Percentiles rank a stretch among this genome's conserved stretches.
Evolutionary conservation across 2,329 filamentous ascomycete genomes (phyloP).

Genomic region (Talaromyces sp.): DNA sequence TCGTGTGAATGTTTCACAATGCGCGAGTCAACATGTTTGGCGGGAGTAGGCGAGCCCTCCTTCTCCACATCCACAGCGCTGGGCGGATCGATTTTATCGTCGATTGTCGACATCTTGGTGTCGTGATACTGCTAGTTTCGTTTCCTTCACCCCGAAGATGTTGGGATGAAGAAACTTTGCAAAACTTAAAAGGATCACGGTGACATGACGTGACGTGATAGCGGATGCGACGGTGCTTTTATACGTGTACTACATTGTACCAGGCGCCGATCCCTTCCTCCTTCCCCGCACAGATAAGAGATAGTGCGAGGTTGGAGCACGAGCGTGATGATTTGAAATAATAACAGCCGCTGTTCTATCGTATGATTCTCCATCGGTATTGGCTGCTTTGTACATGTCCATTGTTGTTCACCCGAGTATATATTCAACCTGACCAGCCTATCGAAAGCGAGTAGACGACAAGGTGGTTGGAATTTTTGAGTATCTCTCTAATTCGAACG

Average conservation of each 20-base stretch:
- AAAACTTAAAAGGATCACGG: background rate
- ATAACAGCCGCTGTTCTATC: background rate
- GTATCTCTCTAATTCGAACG: background rate
- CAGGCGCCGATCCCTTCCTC: background rate
- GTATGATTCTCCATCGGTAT: background rate
- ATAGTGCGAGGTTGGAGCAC: background rate
- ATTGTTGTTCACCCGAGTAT: too few species aligned
- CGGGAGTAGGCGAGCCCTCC: background rate
- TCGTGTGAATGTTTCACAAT: slow-evolving; percentile 52
- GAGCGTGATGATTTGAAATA: background rate
- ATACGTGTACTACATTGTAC: background rate
- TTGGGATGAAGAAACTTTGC: background rate
- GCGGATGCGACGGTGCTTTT: background rate
- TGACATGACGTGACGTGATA: background rate
- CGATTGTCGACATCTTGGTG: slow-evolving; percentile 26
- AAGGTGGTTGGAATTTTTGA: background rate
- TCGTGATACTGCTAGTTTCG: background rate
- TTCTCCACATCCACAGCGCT: slow-evolving; percentile 18
- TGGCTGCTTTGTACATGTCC: too few species aligned
- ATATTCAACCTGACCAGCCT: background rate
- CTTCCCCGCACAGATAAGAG: slow-evolving; percentile 1
- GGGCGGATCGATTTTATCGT: slow-evolving; percentile 34
- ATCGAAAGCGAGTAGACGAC: background rate
- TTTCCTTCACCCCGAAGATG: background rate
- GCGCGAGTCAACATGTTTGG: slow-evolving; percentile 23